Conservation (phyloP, 2,329 filamentous ascomycete genomes). For the Clonostachys sp. region DNA sequence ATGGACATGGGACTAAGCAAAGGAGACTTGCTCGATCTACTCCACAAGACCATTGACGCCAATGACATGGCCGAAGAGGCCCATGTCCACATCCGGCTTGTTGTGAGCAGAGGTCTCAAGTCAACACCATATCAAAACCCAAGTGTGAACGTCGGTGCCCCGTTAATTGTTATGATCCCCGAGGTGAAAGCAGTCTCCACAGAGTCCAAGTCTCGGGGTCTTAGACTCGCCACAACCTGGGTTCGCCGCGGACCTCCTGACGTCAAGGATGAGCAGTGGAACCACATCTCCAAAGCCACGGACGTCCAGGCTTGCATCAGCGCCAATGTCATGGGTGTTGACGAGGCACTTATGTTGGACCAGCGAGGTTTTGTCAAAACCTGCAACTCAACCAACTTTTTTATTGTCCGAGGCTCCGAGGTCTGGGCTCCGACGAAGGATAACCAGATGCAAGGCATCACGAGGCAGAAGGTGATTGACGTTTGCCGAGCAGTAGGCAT, state of each 20-base stretch:
- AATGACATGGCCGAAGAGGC: constrained; percentile 15
- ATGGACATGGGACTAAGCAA: constrained; percentile 18
- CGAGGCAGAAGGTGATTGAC: constrained; percentile 20
- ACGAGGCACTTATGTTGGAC: constrained; percentile 21
- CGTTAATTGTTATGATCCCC: constrained; percentile 20
- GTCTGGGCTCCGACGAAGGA: constrained; percentile 22
- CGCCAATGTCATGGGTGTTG: constrained; percentile 19
- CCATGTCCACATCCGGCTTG: constrained; percentile 18
- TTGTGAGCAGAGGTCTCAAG: constrained; percentile 18
- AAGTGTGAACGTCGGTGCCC: constrained; percentile 16
- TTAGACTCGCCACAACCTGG: constrained; percentile 16
- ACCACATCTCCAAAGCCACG: constrained; percentile 21
- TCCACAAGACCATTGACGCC: constrained; percentile 16
- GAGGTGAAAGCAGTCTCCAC: constrained; percentile 16
- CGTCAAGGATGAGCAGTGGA: constrained; percentile 23
- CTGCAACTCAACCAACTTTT: constrained; percentile 24
- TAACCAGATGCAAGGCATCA: constrained; percentile 23
- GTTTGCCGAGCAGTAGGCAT: constrained; percentile 17
- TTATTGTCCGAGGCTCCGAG: constrained; percentile 20
- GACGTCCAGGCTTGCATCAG: constrained; percentile 20
- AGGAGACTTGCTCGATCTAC: constrained; percentile 10
- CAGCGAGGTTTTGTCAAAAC: constrained; percentile 19
- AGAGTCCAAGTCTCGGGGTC: constrained; percentile 10
- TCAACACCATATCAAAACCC: constrained; percentile 17
- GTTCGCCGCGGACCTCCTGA: constrained; percentile 20